Conservation (phyloP, 2,329 filamentous ascomycete species). For the Pyrenophora tritici-repentis region DNA sequence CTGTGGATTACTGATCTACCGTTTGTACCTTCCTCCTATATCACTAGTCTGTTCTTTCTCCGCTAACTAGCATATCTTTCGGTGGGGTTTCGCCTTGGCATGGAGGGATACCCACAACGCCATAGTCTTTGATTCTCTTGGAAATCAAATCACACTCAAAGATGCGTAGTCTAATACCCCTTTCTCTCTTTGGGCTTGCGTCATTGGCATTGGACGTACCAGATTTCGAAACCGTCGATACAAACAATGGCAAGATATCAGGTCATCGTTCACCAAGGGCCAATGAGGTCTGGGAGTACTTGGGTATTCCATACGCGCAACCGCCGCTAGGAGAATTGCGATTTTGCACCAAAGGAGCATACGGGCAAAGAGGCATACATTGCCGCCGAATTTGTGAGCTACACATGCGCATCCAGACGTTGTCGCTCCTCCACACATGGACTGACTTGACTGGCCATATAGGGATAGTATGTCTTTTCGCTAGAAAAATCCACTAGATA, state of each 20-base stretch:
- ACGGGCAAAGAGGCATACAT: conserved; percentile 8
- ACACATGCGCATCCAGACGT: neutral
- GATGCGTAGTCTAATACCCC: no score
- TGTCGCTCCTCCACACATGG: neutral
- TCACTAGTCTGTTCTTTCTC: no score
- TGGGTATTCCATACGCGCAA: conserved; percentile 43
- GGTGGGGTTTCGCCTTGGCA: no score
- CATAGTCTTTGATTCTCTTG: no score
- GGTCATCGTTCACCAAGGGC: conserved; percentile 31
- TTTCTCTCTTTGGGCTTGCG: no score
- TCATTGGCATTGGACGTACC: no score
- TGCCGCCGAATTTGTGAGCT: conserved; percentile 19
- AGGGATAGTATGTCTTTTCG: conserved; percentile 18
- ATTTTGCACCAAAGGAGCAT: conserved; percentile 32
- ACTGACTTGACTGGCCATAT: neutral
- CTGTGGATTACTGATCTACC: no score
- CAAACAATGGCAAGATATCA: conserved; percentile 20
- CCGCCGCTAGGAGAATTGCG: conserved; percentile 39
- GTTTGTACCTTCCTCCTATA: no score
- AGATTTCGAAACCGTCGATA: neutral
- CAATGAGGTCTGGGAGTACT: conserved; percentile 34
- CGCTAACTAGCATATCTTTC: no score
- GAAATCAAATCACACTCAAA: no score
- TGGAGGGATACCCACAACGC: no score
- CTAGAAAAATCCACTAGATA: neutral